Base-by-base conservation (phyloP, 2,329 filamentous ascomycete species). In the Aspergillus sp. region DNA sequence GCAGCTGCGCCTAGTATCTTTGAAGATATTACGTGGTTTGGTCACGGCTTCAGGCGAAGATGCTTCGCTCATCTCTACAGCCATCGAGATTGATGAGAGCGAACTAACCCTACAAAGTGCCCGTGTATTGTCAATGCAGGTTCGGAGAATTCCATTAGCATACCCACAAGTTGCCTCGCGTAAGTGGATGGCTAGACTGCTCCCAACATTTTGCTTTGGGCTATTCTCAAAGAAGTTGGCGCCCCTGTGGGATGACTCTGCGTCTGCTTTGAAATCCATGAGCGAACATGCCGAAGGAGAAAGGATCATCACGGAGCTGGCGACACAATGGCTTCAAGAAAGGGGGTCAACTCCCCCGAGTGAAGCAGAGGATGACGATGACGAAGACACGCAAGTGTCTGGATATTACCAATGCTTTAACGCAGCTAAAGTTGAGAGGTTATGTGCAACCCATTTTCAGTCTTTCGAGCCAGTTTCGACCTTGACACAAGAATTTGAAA, bases 131-230 rank as follows among this genome's bases (percentile, higher is more conserved):
- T 88, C 90, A 2, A 96, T 97, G 84, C 87, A 93, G 61, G 83
- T 97, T 54, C 89, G 93, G 47, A 92, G 91, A 67, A 81, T 97
- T 44, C 88, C 82, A 2, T 76, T 82, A 15, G 71, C 81, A 19
- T 96, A 95, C 70, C 76, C 82, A 6, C 79, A 83, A 23, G 70
- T 88, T 9, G 77, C 80, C 41, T 77, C 83, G 2, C 81, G 84
- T 39, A 84, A 84, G 1, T 90, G 88, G 85, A 77, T 96, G 62
- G 81, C 84, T 58, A 82, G 84, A 66, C 86, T 91, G 6, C 83
- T 98, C 31, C 90, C 93, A 0, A 82, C 85, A 0, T 98, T 93
- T 68, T 87, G 91, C 66, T 96, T 97, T 66, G 95, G 95, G 49
- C 84, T 97, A 74, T 82, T 98, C 59, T 95, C 93, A 0, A 87